These are phyloP conservation scores for Thraustotheca clavata DNA, from an alignment of 352 stramenopile species.

Conservation along the genomic window DNA sequence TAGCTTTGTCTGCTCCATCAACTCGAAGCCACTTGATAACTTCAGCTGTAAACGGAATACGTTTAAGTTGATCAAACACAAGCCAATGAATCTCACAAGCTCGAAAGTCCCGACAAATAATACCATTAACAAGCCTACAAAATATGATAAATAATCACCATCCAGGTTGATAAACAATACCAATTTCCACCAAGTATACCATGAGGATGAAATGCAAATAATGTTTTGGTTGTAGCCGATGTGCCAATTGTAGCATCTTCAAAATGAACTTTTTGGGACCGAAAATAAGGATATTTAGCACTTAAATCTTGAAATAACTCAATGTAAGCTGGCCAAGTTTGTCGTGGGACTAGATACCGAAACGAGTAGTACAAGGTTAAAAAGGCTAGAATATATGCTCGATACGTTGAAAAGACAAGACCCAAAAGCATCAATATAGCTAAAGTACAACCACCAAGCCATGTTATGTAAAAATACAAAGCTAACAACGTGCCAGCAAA, in stretches of 20 bases:
- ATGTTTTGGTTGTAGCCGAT: conserved; percentile 35
- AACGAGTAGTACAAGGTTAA: neutral
- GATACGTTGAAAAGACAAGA: neutral
- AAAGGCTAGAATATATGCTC: neutral
- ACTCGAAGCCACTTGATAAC: conserved; percentile 60
- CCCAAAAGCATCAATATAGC: neutral
- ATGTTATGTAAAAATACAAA: neutral
- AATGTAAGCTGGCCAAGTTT: neutral
- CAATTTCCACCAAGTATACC: conserved; percentile 52
- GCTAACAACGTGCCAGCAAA: neutral
- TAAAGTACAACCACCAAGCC: neutral
- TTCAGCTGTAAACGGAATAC: conserved; percentile 52
- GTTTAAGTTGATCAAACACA: conserved; percentile 55
- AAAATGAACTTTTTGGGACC: neutral
- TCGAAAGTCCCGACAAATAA: conserved; percentile 37
- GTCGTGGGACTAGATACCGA: neutral
- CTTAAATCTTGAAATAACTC: conserved; percentile 24
- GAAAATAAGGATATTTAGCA: conserved; percentile 41
- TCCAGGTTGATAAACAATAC: neutral
- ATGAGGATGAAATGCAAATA: conserved; percentile 60
- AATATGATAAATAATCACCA: neutral
- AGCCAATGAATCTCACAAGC: conserved; percentile 45
- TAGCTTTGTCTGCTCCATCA: conserved; percentile 35
- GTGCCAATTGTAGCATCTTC: neutral
- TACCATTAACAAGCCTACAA: conserved; percentile 33